Evolutionary conservation across 345 rosid species (phyloP).

Genomic region (Populus pruinosa): DNA sequence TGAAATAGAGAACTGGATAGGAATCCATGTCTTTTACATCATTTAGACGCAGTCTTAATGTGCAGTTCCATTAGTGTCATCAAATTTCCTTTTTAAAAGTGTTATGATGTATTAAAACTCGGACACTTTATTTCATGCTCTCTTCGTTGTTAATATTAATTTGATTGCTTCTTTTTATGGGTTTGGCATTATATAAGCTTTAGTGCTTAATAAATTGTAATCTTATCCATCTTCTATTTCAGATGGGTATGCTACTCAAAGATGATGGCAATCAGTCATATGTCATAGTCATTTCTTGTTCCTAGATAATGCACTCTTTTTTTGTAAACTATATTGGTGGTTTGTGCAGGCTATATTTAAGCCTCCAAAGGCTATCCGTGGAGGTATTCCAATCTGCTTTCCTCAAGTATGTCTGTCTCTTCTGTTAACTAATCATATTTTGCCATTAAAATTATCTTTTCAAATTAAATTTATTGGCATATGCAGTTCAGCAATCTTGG

Average conservation of each 20-base stretch:
- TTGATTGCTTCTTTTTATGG: not conserved
- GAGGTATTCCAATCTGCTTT: constrained; percentile 32
- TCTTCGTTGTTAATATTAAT: not conserved
- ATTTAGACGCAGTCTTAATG: too few relatives aligned
- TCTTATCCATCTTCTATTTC: not conserved
- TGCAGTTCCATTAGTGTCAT: too few relatives aligned
- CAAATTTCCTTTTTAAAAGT: too few relatives aligned
- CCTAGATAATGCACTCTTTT: not conserved
- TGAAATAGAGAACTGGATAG: too few relatives aligned
- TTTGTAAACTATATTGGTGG: not conserved
- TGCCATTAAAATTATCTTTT: not conserved
- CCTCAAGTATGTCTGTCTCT: constrained; percentile 23
- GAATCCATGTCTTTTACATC: too few relatives aligned
- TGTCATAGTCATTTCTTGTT: not conserved
- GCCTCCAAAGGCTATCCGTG: constrained; percentile 30
- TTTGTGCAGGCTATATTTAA: constrained; percentile 25
- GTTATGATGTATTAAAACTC: too few relatives aligned
- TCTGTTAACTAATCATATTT: not conserved
- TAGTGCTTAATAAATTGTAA: not conserved
- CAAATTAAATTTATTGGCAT: not conserved
- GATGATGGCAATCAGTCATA: not conserved
- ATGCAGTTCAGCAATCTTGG: constrained; percentile 29
- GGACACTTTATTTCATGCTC: not conserved
- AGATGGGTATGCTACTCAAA: not conserved
- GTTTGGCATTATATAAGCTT: not conserved